These are phyloP conservation scores for Cyclocybe cylindracea DNA, from an alignment of 768 basidiomycete species.

Conservation along the genomic window DNA sequence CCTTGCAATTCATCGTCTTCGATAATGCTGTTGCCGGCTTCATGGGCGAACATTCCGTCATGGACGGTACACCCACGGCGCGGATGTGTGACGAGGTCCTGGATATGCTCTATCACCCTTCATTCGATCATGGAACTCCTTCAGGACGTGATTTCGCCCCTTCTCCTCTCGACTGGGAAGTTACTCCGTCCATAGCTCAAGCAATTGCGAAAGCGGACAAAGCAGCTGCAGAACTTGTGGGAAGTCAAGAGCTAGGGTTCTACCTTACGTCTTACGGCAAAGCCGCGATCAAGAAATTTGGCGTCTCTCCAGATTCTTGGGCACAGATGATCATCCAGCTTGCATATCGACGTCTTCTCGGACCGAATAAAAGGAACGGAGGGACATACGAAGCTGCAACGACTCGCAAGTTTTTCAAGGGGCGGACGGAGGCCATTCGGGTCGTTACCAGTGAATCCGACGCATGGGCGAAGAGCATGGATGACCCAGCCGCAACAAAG, in stretches of 20 bases:
- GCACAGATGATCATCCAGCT: constrained; percentile 91
- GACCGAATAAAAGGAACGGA: constrained; percentile 55
- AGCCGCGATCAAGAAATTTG: constrained; percentile 79
- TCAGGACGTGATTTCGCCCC: constrained; percentile 32
- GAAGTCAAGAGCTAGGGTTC: constrained; percentile 64
- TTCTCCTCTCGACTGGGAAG: constrained; percentile 61
- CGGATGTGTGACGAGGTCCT: constrained; percentile 73
- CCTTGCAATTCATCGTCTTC: constrained; percentile 82
- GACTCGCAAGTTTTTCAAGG: constrained; percentile 86
- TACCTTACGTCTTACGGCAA: constrained; percentile 81
- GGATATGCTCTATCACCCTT: constrained; percentile 52
- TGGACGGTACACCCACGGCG: constrained; percentile 86
- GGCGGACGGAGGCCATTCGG: constrained; percentile 92
- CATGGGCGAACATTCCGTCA: constrained; percentile 92
- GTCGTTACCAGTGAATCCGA: constrained; percentile 78
- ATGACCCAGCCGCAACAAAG: constrained; percentile 40
- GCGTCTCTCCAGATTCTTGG: constrained; percentile 94
- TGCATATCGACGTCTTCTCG: constrained; percentile 76
- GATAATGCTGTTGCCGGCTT: constrained; percentile 81
- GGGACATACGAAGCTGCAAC: constrained; percentile 95
- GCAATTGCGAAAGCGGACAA: constrained; percentile 61
- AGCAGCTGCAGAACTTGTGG: constrained; percentile 57
- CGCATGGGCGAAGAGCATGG: constrained; percentile 77
- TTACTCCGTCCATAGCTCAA: constrained; percentile 43
- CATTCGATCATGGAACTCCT: constrained; percentile 63